Base-by-base conservation (phyloP, 495 filamentous ascomycete genomes). In the Tuber melanosporum region DNA sequence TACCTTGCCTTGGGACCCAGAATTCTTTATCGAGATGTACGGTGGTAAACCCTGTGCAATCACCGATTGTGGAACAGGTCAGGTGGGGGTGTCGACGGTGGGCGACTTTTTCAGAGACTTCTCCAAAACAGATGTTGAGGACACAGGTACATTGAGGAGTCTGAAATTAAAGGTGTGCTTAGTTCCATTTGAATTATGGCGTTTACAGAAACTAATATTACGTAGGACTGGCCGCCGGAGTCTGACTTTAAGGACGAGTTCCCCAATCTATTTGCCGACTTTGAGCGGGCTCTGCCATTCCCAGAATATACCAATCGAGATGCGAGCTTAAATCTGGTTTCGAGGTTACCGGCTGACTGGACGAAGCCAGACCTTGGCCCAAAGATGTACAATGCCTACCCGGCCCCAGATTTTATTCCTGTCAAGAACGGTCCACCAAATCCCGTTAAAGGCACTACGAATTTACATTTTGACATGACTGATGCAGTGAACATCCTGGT, bases 401-500 rank as follows among this genome's bases (percentile, higher is more conserved):
- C 82, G 10, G 75, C 82, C 1, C 71, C 77, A 15, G 82, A 83
- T 43, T 83, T 83, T 49, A 80, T 83, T 39, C 74, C 82, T 20
- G 46, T 49, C 2, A 12, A 41, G 9, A 3, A 15, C 7, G 42
- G 42, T 20, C n/a, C 39, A 19, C 45, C 22, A 5, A 62, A 49
- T 12, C 32, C 44, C 15, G 71, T 82, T 52, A 79, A 74, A 39
- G 83, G 83, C 8, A 84, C 83, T 5, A 84, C 83, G 7, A 84
- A 84, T 66, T 77, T 84, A 1, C 83, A 84, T 49, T 77, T 84
- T 10, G 83, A 84, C 69, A 80, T 84, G 12, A 84, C 83, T 0
- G 83, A 84, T 69, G 83, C 83, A 32, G 81, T 84, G 52, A 84
- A 84, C 43, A 81, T 84, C 45, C 77, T 84, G 81, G 77, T 84